Conservation (phyloP, 1,139 yeast genomes). For the Hyphopichia burtonii region DNA sequence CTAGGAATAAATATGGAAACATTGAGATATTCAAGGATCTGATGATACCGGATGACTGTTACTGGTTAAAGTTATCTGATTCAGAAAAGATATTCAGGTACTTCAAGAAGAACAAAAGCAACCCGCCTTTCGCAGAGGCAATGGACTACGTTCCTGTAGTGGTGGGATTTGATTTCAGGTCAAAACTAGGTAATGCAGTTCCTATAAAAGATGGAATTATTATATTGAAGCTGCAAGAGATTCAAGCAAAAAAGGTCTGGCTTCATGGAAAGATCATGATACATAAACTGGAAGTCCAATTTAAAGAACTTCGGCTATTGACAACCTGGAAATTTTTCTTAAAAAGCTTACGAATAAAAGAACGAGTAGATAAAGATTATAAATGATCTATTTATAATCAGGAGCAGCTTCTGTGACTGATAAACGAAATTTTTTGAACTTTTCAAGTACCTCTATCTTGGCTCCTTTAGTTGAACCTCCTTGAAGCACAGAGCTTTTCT, state of each 20-base stretch:
- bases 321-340: conserved; percentile 23
- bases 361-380: conserved; percentile 15
- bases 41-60: conserved; percentile 35
- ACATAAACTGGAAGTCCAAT: conserved; percentile 6
- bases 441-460: conserved; percentile 14
- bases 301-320: conserved; percentile 9
- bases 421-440: conserved; percentile 15
- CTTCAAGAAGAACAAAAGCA: conserved; percentile 9
- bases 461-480: conserved; percentile 33
- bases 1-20: conserved; percentile 34
- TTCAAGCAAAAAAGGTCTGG: conserved; percentile 27
- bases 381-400: conserved; percentile 23
- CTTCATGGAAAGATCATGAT: conserved; percentile 20
- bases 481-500: conserved; percentile 10
- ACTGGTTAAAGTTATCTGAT: conserved; percentile 27
- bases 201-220: conserved; percentile 34
- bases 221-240: conserved; percentile 18
- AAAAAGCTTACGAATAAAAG: conserved; percentile 19
- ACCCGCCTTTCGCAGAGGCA: conserved; percentile 4
- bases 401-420: conserved; percentile 36
- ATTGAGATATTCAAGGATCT: conserved; percentile 30
- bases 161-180: conserved; percentile 29
- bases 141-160: conserved; percentile 35
- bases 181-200: conserved; percentile 26
- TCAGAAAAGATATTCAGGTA: conserved; percentile 22